phyloP scores from a whole-genome alignment of 2,329 filamentous ascomycete species.

The Diaporthe sp. region DNA sequence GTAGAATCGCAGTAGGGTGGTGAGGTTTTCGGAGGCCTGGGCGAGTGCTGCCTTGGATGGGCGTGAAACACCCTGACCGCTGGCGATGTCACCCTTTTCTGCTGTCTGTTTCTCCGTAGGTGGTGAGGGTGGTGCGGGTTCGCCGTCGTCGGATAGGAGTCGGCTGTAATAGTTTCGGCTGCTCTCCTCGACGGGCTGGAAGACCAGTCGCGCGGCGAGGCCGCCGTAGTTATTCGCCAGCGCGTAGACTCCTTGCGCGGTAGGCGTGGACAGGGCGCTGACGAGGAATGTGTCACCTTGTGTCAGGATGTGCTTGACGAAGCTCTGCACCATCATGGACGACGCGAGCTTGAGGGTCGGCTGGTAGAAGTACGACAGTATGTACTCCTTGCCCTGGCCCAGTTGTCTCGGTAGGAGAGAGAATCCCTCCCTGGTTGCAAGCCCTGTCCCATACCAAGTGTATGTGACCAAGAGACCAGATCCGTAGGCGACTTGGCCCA shows the following conservation, averaged over 20 bases:
- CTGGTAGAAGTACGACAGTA: slow-evolving; percentile 72
- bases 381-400: slow-evolving; percentile 50
- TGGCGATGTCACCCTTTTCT: slow-evolving; percentile 23
- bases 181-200: slow-evolving; percentile 96
- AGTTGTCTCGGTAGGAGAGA: slow-evolving; percentile 69
- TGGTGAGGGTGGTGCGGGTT: slow-evolving; percentile 37
- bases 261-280: slow-evolving; percentile 77
- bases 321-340: slow-evolving; percentile 88
- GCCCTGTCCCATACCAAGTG: slow-evolving; percentile 64
- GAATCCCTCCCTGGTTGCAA: slow-evolving; percentile 71
- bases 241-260: slow-evolving; percentile 90
- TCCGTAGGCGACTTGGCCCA: slow-evolving; percentile 86
- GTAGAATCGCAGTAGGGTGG: slow-evolving; percentile 77
- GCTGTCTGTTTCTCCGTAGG: slow-evolving; percentile 30
- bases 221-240: slow-evolving; percentile 96
- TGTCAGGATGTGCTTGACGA: slow-evolving; percentile 92
- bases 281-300: slow-evolving; percentile 95
- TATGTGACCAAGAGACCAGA: slow-evolving; percentile 77
- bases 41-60: slow-evolving; percentile 40
- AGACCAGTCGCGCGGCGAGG: slow-evolving; percentile 85
- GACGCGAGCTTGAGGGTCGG: slow-evolving; percentile 77
- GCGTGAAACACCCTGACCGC: slow-evolving; percentile 32
- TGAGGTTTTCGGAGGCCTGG: slow-evolving; percentile 64
- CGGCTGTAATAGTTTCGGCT: slow-evolving; percentile 90
- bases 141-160: slow-evolving; percentile 65